Base-by-base conservation (phyloP, 1,139 yeast genomes). In the Candida sp. region DNA sequence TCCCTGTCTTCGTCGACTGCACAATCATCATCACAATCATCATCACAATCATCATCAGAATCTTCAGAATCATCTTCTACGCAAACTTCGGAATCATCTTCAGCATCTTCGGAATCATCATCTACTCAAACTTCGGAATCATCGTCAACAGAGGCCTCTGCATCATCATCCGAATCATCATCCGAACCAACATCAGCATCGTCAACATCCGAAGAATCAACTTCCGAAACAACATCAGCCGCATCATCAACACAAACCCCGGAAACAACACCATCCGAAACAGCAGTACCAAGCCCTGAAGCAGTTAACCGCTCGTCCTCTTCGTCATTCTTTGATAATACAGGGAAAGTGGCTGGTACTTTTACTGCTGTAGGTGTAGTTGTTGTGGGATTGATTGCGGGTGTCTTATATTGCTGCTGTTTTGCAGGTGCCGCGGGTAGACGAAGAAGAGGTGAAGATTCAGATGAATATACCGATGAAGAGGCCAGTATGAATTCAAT, bases 281-380 rank as follows among this genome's bases (percentile, higher is more conserved):
- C 43, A 5, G 7, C 43, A 15, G 19, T 15, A 15, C 19, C 19
- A 15, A 15, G 19, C 19, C 19, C 34, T 3, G 33, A 34, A 4
- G 39, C 49, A 39, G 22, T 29, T 11, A 21, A 42, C 5, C 22
- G 22, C 21, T 51, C 49, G 27, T 15, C 19, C 19, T 15, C 19
- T 15, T 50, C 50, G 22, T 58, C 74, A 8, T 77, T 82, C 54
- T 83, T 81, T 58, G 75, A 75, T 49, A 63, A 76, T 41, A 75
- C 70, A 44, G 88, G 87, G 1, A 82, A 81, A 51, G 89, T 84
- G 1, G 90, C 88, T 0, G 90, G 90, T 9, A 82, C 84, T 0
- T 84, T 84, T 60, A 76, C 85, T 0, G 89, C 77, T 0, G 89
- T 84, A 5, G 89, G 85, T 2, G 57, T 83, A 4, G 79, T 78